These are phyloP conservation scores for Pythium plurisporium DNA, from an alignment of 352 stramenopile genomes.

Conservation along the genomic window DNA sequence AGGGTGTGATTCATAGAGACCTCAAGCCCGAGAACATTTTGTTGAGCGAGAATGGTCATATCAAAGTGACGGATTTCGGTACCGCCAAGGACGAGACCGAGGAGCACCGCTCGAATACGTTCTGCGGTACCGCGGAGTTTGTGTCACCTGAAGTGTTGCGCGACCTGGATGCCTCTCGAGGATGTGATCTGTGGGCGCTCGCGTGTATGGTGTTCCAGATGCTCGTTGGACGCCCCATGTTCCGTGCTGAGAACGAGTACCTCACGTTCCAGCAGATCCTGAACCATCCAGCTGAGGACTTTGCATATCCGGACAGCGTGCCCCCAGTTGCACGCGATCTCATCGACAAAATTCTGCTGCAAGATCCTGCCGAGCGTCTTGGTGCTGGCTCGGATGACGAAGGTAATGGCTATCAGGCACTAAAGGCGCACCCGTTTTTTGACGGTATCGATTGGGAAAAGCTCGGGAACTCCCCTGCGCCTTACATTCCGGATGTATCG, in stretches of 20 bases:
- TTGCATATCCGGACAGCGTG: slow-evolving; percentile 48
- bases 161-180: slow-evolving; percentile 74
- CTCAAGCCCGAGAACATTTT: slow-evolving; percentile 92
- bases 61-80: slow-evolving; percentile 91
- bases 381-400: slow-evolving; percentile 67
- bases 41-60: slow-evolving; percentile 74
- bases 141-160: slow-evolving; percentile 89
- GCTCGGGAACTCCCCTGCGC: slow-evolving; percentile 40
- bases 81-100: slow-evolving; percentile 82
- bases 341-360: slow-evolving; percentile 73
- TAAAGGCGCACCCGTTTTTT: slow-evolving; percentile 83
- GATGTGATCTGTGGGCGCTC: slow-evolving; percentile 89
- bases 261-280: slow-evolving; percentile 89
- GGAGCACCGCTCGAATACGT: slow-evolving; percentile 82
- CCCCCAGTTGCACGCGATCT: slow-evolving; percentile 62
- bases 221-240: slow-evolving; percentile 77
- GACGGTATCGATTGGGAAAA: slow-evolving; percentile 73
- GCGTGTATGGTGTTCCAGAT: slow-evolving; percentile 92
- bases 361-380: slow-evolving; percentile 68
- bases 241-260: slow-evolving; percentile 88
- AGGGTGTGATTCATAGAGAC: slow-evolving; percentile 95
- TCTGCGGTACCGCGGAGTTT: slow-evolving; percentile 90
- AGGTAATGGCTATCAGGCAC: slow-evolving; percentile 60
- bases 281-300: slow-evolving; percentile 77
- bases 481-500: slow-evolving; percentile 59